Evolutionary conservation across 2,329 filamentous ascomycete genomes (phyloP).

Genomic region (Emmonsia crescens): DNA sequence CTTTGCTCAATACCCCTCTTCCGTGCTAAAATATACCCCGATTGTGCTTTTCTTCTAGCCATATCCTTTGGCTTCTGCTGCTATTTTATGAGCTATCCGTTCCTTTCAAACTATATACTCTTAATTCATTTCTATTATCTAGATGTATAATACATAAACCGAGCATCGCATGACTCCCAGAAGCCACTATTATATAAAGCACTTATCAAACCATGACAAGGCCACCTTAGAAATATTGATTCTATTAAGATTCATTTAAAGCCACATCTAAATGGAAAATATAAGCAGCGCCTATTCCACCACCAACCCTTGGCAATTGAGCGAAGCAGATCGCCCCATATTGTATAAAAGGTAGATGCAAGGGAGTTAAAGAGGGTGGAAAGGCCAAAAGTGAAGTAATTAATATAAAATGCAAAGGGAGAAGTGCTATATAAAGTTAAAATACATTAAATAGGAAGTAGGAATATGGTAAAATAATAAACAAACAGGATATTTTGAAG

Average conservation of each 20-base stretch:
- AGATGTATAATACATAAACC: no score
- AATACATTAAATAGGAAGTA: background rate
- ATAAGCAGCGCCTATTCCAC: background rate
- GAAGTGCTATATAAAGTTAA: background rate
- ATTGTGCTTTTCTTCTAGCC: no score
- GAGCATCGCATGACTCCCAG: no score
- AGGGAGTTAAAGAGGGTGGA: background rate
- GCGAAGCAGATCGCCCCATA: background rate
- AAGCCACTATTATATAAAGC: no score
- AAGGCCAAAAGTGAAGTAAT: background rate
- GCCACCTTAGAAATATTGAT: background rate
- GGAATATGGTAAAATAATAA: background rate
- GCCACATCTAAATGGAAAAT: background rate
- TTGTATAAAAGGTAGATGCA: background rate
- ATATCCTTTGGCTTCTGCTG: no score
- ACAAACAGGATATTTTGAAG: background rate
- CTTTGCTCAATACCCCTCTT: no score
- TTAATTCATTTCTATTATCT: no score
- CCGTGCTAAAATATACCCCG: no score
- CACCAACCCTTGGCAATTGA: background rate
- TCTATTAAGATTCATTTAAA: background rate
- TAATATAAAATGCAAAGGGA: background rate
- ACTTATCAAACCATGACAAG: background rate
- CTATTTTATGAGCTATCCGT: no score
- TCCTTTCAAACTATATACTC: no score